These are phyloP conservation scores for Botrytis sinoallii DNA, from an alignment of 2,329 filamentous ascomycete species.

Conservation along the genomic window DNA sequence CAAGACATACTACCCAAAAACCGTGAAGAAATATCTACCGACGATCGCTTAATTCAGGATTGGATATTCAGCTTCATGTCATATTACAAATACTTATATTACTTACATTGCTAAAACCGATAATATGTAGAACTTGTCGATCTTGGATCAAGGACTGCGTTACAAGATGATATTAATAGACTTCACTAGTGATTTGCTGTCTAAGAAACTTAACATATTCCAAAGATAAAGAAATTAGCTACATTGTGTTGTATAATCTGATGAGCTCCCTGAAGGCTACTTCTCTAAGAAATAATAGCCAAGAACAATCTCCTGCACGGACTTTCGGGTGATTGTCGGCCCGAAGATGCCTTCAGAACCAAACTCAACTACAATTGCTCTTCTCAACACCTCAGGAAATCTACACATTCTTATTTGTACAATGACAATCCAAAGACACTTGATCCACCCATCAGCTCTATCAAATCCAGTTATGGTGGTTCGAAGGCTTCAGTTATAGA, in stretches of 20 bases:
- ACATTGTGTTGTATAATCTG: background rate
- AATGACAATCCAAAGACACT: background rate
- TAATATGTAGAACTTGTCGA: background rate
- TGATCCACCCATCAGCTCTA: background rate
- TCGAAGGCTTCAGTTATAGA: background rate
- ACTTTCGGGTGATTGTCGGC: background rate
- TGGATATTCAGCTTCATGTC: background rate
- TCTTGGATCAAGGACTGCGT: background rate
- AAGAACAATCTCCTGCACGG: background rate
- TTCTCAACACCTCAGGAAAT: background rate
- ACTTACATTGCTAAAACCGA: background rate
- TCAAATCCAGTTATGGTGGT: too few relatives aligned
- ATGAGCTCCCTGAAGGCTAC: background rate
- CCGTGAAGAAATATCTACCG: background rate
- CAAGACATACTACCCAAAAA: background rate
- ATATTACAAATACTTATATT: background rate
- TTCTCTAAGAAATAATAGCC: background rate
- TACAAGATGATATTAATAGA: background rate
- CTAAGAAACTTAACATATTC: background rate
- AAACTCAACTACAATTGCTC: background rate
- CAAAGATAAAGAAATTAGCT: background rate
- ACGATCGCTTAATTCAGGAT: background rate
- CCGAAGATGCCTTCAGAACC: background rate
- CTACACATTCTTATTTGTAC: background rate
- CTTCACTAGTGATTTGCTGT: background rate